Percentiles rank a stretch among this genome's conserved stretches.
Conservation (phyloP, 2,329 filamentous ascomycete genomes). For the Epichloe glyceriae region DNA sequence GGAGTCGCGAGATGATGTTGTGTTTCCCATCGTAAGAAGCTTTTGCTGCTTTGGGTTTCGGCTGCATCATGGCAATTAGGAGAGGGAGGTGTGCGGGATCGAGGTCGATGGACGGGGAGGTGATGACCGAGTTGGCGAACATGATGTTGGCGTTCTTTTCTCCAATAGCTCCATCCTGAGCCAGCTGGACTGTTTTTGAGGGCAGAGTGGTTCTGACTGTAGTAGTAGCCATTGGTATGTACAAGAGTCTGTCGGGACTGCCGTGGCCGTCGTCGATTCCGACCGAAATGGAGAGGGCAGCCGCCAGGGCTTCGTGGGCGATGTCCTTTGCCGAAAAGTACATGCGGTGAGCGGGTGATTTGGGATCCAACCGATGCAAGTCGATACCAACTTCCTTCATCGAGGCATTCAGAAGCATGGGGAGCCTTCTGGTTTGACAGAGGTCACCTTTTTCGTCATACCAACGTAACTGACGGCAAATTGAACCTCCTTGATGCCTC, state of each 20-base stretch:
- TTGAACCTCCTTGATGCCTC: constrained; percentile 92
- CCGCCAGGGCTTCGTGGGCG: constrained; percentile 85
- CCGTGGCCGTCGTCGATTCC: constrained; percentile 84
- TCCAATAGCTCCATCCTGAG: constrained; percentile 55
- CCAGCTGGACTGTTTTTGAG: constrained; percentile 80
- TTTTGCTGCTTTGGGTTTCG: constrained; percentile 26
- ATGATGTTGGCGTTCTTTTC: constrained; percentile 93
- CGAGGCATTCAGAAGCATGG: constrained; percentile 71
- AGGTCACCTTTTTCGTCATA: constrained; percentile 65
- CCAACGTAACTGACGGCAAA: constrained; percentile 87
- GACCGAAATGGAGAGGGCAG: constrained; percentile 82
- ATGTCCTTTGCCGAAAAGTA: constrained; percentile 90
- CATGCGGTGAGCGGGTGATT: constrained; percentile 92
- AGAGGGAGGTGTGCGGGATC: constrained; percentile 85
- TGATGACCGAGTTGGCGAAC: constrained; percentile 91
- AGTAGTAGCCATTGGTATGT: constrained; percentile 94
- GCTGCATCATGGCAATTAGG: constrained; percentile 61
- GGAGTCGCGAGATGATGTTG: constrained; percentile 70
- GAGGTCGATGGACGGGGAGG: constrained; percentile 86
- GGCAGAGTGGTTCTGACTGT: constrained; percentile 88
- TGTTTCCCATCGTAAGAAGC: constrained; percentile 38
- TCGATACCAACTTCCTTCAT: constrained; percentile 97
- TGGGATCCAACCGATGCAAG: constrained; percentile 78
- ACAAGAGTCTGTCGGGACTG: constrained; percentile 74
- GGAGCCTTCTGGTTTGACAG: constrained; percentile 51